Evolutionary conservation across 2,329 filamentous ascomycete species (phyloP).

Genomic region (Albifimbria verrucaria): DNA sequence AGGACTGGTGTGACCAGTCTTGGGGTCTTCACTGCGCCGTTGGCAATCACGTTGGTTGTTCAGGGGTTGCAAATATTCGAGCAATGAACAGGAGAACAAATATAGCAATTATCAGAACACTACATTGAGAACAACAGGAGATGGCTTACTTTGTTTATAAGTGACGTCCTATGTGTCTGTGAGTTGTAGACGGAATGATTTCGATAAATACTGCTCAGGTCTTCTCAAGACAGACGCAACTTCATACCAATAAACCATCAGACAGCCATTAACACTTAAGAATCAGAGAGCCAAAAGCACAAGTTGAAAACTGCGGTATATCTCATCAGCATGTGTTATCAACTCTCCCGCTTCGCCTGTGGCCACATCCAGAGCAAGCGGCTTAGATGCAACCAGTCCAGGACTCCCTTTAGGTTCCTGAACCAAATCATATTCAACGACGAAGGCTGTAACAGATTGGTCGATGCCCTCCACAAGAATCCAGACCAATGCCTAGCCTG

Average conservation of each 20-base stretch:
- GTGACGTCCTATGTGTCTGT: too few species aligned
- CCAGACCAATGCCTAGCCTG: too few species aligned
- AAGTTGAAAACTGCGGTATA: neutral
- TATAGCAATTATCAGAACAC: too few species aligned
- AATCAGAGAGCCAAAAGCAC: neutral
- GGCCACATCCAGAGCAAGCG: conserved; percentile 14
- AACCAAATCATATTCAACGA: neutral
- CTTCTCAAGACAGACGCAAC: neutral
- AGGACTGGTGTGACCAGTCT: too few species aligned
- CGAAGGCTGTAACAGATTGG: neutral
- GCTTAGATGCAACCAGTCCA: conserved; percentile 6
- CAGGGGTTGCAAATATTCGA: too few species aligned
- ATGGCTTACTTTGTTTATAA: too few species aligned
- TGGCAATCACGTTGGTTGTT: too few species aligned
- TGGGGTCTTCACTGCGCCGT: too few species aligned
- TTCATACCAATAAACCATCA: neutral
- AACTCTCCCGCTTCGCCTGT: conserved; percentile 15
- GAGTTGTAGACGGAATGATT: too few species aligned
- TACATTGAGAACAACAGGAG: too few species aligned
- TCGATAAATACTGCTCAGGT: neutral
- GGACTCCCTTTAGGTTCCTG: neutral
- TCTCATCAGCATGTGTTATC: conserved; percentile 15
- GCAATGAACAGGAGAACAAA: too few species aligned
- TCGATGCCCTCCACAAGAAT: too few species aligned
- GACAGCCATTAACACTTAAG: neutral